These are phyloP conservation scores for Sordariomycetes sp. DNA, from an alignment of 2,329 filamentous ascomycete species.

Conservation along the genomic window DNA sequence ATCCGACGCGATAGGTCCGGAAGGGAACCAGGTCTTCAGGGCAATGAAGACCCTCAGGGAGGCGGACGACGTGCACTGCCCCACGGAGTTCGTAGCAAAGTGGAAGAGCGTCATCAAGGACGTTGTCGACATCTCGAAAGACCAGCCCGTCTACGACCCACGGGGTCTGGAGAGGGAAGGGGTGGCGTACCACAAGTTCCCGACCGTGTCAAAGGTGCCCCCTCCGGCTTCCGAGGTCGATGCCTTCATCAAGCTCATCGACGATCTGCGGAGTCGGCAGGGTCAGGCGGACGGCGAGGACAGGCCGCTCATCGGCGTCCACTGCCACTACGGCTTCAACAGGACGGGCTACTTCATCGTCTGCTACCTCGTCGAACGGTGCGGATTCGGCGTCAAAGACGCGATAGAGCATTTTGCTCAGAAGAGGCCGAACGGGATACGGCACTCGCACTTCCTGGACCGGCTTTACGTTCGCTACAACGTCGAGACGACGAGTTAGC, in stretches of 20 bases:
- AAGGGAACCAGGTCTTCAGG: constrained; percentile 54
- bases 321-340: constrained; percentile 96
- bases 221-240: constrained; percentile 49
- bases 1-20: constrained; percentile 60
- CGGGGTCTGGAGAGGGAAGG: constrained; percentile 55
- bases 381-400: constrained; percentile 61
- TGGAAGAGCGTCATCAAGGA: constrained; percentile 63
- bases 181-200: constrained; percentile 74
- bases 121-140: constrained; percentile 85
- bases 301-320: constrained; percentile 61
- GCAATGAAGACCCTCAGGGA: constrained; percentile 92
- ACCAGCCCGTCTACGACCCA: constrained; percentile 83
- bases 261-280: constrained; percentile 49
- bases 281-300: constrained; percentile 28
- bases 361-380: constrained; percentile 79
- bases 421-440: constrained; percentile 72
- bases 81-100: constrained; percentile 56
- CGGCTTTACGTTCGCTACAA: constrained; percentile 70
- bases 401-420: constrained; percentile 72
- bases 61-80: constrained; percentile 75
- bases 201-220: constrained; percentile 85
- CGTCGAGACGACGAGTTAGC: constrained; percentile 10
- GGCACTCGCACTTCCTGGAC: constrained; percentile 83
- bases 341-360: constrained; percentile 86
- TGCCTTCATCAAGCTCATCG: constrained; percentile 46